These are phyloP conservation scores for Camelina hispida DNA, from an alignment of 345 rosid species.

Conservation along the genomic window DNA sequence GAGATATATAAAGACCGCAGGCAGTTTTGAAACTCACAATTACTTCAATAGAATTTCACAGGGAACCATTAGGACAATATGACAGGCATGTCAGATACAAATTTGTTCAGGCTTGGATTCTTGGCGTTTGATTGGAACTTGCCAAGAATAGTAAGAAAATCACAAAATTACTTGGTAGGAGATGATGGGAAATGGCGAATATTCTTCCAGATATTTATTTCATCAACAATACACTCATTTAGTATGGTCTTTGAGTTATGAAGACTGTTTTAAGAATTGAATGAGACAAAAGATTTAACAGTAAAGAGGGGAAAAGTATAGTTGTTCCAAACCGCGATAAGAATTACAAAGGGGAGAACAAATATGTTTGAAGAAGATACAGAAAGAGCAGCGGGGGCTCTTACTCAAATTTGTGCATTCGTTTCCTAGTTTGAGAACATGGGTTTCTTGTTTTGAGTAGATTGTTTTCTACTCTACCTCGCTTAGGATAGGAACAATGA, in stretches of 20 bases:
- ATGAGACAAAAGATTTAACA: constrained; percentile 14
- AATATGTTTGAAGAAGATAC: constrained; percentile 30
- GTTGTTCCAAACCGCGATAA: constrained; percentile 15
- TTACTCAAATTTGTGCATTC: constrained; percentile 28
- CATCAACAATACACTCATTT: constrained; percentile 8
- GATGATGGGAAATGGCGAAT: constrained; percentile 1
- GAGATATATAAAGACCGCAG: constrained; percentile 14
- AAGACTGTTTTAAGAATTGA: constrained; percentile 12
- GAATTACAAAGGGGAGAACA: constrained; percentile 25
- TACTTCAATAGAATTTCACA: constrained; percentile 16
- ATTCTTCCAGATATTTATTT: constrained; percentile 32
- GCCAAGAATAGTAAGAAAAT: background rate
- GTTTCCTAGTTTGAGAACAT: constrained; percentile 20
- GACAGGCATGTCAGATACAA: background rate
- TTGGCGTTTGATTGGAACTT: background rate
- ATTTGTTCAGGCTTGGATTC: background rate
- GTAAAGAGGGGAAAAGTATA: background rate
- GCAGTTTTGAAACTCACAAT: constrained; percentile 24
- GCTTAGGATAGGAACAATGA: constrained; percentile 87
- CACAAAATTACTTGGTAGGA: background rate
- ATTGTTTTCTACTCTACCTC: constrained; percentile 71
- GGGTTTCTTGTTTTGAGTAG: constrained; percentile 22
- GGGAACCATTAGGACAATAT: background rate
- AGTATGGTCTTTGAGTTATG: constrained; percentile 14
- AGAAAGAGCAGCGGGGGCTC: constrained; percentile 13